Percentiles rank a stretch among this genome's conserved stretches.
These are phyloP conservation scores for Emergomyces orientalis DNA, from an alignment of 2,329 filamentous ascomycete genomes.

Conservation along the genomic window DNA sequence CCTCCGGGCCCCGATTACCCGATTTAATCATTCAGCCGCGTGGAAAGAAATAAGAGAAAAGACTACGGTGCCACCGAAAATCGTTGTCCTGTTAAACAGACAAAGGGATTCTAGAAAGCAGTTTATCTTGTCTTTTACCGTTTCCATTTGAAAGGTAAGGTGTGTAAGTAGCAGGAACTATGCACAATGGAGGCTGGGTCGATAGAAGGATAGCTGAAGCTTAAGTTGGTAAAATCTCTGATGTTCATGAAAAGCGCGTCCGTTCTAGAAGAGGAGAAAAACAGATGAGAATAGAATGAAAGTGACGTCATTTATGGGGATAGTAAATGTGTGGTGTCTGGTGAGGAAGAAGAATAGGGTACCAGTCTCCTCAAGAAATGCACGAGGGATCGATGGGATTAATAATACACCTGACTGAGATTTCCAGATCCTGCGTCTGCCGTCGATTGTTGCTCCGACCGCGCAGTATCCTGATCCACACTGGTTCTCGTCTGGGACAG, in stretches of 20 bases:
- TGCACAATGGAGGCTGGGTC: not conserved
- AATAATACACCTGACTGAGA: conserved; percentile 9
- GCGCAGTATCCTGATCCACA: not conserved
- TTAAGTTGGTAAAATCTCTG: not conserved
- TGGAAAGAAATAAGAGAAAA: not conserved
- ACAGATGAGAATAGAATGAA: not conserved
- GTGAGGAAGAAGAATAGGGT: not conserved
- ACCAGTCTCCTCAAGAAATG: not conserved
- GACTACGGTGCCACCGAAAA: not conserved
- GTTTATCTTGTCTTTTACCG: not conserved
- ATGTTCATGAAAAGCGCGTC: not conserved
- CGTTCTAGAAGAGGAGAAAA: not conserved
- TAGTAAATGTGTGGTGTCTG: not conserved
- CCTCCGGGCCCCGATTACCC: not conserved
- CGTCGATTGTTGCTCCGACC: not conserved
- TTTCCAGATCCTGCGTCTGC: not conserved
- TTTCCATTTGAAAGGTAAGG: not conserved
- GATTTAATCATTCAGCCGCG: not conserved
- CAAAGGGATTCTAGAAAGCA: not conserved
- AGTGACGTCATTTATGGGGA: not conserved
- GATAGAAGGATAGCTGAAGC: not conserved
- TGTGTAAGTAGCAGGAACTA: too few species aligned
- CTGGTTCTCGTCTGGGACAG: not conserved
- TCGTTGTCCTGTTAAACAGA: not conserved
- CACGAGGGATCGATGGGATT: not conserved